Evolutionary conservation across 1,139 yeast species (phyloP).

Genomic region (Zhuliangozyma blackwelliae): DNA sequence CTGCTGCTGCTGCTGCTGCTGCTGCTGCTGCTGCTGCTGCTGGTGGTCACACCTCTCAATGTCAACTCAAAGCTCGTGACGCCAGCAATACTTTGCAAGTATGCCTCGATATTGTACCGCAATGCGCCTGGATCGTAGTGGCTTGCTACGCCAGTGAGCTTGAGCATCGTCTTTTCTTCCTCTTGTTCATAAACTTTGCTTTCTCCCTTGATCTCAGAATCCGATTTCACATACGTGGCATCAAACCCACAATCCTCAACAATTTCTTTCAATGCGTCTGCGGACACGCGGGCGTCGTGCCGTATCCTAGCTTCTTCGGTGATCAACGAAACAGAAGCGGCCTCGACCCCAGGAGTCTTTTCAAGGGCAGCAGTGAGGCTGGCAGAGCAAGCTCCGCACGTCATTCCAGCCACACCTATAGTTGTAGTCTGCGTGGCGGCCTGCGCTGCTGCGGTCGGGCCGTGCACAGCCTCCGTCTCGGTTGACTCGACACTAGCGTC

Average conservation of each 20-base stretch:
- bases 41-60: too few relatives aligned
- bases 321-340: conserved; percentile 61
- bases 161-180: conserved; percentile 27
- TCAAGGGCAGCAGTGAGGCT: conserved; percentile 56
- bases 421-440: conserved; percentile 6
- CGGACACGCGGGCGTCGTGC: conserved; percentile 32
- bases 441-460: not conserved
- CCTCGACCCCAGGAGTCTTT: conserved; percentile 40
- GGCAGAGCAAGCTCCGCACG: conserved; percentile 78
- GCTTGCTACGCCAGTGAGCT: conserved; percentile 27
- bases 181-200: conserved; percentile 7
- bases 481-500: conserved; percentile 21
- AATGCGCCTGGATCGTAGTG: conserved; percentile 15
- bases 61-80: conserved; percentile 20
- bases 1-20: too few relatives aligned
- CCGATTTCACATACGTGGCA: conserved; percentile 29
- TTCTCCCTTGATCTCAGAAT: not conserved
- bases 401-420: conserved; percentile 66
- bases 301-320: conserved; percentile 67
- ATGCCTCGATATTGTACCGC: conserved; percentile 40
- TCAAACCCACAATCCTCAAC: conserved; percentile 81
- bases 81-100: conserved; percentile 28
- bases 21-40: too few relatives aligned
- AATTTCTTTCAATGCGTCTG: conserved; percentile 36
- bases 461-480: not conserved